A percentile compares a stretch with the other conserved stretches of the same genome.
phyloP scores from a whole-genome alignment of 2,329 filamentous ascomycete genomes.

The Amylocarpus encephaloides region DNA sequence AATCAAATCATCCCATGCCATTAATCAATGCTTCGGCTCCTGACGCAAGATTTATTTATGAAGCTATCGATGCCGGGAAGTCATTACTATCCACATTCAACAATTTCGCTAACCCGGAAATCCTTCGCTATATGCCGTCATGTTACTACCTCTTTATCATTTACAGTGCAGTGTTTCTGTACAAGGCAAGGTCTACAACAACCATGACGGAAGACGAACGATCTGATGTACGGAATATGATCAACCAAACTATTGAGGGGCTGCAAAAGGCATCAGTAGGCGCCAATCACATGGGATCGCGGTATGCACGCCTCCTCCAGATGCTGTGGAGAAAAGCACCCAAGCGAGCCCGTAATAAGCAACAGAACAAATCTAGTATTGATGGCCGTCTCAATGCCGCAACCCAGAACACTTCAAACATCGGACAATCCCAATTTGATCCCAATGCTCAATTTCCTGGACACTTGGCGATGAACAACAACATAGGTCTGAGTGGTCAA shows the following conservation, averaged over 20 bases:
- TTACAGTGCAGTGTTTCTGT: constrained; percentile 59
- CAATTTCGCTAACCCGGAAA: constrained; percentile 51
- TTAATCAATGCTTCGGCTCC: constrained; percentile 45
- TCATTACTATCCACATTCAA: constrained; percentile 54
- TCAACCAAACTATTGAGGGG: constrained; percentile 52
- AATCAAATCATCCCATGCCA: constrained; percentile 34
- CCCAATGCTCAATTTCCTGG: background rate
- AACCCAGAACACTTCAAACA: background rate
- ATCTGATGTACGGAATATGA: constrained; percentile 49
- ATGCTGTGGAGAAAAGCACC: constrained; percentile 48
- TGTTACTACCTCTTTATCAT: constrained; percentile 57
- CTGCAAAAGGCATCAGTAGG: constrained; percentile 52
- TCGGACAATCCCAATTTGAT: constrained; percentile 1
- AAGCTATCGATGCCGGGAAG: constrained; percentile 58
- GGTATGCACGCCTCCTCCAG: constrained; percentile 55
- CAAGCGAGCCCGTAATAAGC: constrained; percentile 6
- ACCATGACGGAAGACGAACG: constrained; percentile 22
- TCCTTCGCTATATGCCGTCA: constrained; percentile 57
- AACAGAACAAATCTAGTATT: background rate
- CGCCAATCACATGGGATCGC: constrained; percentile 52
- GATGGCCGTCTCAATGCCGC: background rate
- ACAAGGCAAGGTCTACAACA: constrained; percentile 40
- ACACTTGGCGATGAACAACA: constrained; percentile 3
- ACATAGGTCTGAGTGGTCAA: background rate
- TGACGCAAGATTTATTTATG: constrained; percentile 61